These are phyloP conservation scores for Phytophthora multivora DNA, from an alignment of 352 stramenopile species.

Conservation along the genomic window DNA sequence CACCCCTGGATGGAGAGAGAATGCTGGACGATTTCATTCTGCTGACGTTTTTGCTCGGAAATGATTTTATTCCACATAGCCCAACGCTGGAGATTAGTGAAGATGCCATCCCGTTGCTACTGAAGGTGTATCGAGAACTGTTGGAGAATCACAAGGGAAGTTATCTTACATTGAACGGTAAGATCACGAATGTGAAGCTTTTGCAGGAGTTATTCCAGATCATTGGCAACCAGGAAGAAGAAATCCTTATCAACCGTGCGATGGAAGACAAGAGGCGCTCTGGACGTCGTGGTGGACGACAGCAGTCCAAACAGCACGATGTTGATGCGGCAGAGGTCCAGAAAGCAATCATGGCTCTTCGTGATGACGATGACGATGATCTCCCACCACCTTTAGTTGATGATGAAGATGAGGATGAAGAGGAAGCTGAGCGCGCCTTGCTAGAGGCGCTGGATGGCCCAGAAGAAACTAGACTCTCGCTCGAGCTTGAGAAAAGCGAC, in stretches of 20 bases:
- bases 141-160: slow-evolving; percentile 80
- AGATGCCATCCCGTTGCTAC: slow-evolving; percentile 96
- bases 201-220: slow-evolving; percentile 93
- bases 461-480: slow-evolving; percentile 47
- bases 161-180: slow-evolving; percentile 93
- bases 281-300: slow-evolving; percentile 33
- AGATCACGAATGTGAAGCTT: slow-evolving; percentile 89
- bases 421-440: slow-evolving; percentile 58
- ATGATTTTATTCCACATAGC: slow-evolving; percentile 99
- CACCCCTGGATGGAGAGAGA: slow-evolving; percentile 85
- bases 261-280: slow-evolving; percentile 59
- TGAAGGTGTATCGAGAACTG: slow-evolving; percentile 92
- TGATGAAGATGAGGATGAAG: slow-evolving; percentile 54
- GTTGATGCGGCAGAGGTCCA: slow-evolving; percentile 53
- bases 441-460: slow-evolving; percentile 65
- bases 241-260: slow-evolving; percentile 89
- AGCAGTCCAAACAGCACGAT: slow-evolving; percentile 43
- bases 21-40: slow-evolving; percentile 99
- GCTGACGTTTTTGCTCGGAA: slow-evolving; percentile 99
- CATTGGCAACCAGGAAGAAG: slow-evolving; percentile 94
- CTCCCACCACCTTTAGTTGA: slow-evolving; percentile 36
- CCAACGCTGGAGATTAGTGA: slow-evolving; percentile 98
- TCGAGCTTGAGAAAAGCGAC: slow-evolving; percentile 48
- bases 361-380: slow-evolving; percentile 50
- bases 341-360: slow-evolving; percentile 51